Percentiles rank a stretch among this genome's conserved stretches.
Conservation (phyloP, 306 rosid genomes). For the Vigna angularis region DNA sequence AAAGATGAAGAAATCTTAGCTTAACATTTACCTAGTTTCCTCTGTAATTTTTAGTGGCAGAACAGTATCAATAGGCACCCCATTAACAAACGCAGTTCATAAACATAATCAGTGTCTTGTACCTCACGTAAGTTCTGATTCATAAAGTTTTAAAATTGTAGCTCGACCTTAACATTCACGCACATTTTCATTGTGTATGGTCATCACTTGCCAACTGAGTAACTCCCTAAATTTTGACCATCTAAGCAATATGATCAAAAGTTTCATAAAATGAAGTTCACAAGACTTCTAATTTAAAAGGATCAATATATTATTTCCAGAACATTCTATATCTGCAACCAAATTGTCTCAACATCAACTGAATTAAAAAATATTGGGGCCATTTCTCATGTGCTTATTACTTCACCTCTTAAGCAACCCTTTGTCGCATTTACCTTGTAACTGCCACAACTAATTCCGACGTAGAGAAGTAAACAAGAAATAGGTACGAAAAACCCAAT, state of each 20-base stretch:
- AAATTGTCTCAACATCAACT: neutral
- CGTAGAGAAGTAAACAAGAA: too few relatives aligned
- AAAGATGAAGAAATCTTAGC: too few relatives aligned
- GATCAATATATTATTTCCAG: neutral
- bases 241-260: neutral
- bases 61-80: too few relatives aligned
- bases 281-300: neutral
- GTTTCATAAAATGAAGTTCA: neutral
- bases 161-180: neutral
- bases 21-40: too few relatives aligned
- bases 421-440: too few relatives aligned
- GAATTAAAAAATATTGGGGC: neutral
- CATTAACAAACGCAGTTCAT: too few relatives aligned
- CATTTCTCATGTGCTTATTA: neutral
- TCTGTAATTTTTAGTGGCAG: too few relatives aligned
- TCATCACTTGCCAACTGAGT: neutral
- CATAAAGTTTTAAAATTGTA: neutral
- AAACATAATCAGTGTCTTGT: neutral
- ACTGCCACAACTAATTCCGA: too few relatives aligned
- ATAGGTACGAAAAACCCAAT: too few relatives aligned
- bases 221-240: neutral
- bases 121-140: neutral
- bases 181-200: neutral
- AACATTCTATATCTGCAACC: conserved; percentile 5
- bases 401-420: too few relatives aligned